These are phyloP conservation scores for Xylaria digitata DNA, from an alignment of 2,329 filamentous ascomycete genomes.

Conservation along the genomic window DNA sequence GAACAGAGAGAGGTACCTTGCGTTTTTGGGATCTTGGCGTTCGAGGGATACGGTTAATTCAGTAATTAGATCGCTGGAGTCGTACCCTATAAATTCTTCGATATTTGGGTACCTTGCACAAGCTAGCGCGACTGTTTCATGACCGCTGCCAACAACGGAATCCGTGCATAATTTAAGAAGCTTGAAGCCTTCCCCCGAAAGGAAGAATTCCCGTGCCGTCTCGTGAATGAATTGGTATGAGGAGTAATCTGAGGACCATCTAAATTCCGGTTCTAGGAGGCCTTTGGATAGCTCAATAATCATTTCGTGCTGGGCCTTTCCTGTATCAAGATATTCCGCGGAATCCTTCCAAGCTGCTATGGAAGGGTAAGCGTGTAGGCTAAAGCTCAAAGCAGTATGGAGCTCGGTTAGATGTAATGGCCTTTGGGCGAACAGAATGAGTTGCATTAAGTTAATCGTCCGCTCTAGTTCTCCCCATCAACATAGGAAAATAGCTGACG, in stretches of 20 bases:
- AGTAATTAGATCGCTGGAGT: too few relatives aligned
- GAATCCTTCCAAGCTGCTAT: neutral
- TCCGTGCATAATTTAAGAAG: neutral
- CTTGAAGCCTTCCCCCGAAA: neutral
- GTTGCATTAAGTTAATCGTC: too few relatives aligned
- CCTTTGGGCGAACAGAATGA: too few relatives aligned
- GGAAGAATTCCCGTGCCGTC: neutral
- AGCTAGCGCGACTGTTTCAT: neutral
- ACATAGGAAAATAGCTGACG: too few relatives aligned
- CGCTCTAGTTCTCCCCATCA: too few relatives aligned
- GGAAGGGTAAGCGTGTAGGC: neutral
- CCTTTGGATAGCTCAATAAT: neutral
- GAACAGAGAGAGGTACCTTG: too few relatives aligned
- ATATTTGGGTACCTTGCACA: neutral
- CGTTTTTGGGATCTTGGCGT: too few relatives aligned
- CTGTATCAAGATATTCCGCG: neutral
- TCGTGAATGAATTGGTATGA: constrained; percentile 6
- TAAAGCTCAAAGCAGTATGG: neutral
- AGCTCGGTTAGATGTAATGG: too few relatives aligned
- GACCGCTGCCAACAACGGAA: neutral
- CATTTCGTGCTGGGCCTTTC: neutral
- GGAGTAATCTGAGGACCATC: too few relatives aligned
- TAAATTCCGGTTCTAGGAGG: neutral
- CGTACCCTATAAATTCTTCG: neutral
- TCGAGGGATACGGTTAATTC: too few relatives aligned